Evolutionary conservation across 2,329 filamentous ascomycete genomes (phyloP).

Genomic region (Stagonosporopsis rhizophila): DNA sequence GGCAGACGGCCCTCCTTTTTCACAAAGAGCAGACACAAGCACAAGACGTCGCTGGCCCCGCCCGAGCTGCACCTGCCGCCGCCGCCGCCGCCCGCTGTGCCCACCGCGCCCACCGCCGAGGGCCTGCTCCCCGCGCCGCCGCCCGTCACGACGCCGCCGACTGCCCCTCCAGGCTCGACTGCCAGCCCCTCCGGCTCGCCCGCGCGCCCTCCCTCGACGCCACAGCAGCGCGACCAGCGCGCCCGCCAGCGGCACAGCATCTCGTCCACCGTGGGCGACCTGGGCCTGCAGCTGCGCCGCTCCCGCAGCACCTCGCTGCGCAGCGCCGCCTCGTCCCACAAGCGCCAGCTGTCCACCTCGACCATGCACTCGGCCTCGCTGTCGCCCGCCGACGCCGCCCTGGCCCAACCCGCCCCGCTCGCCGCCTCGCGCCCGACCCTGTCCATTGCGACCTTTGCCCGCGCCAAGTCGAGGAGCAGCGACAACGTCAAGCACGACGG

Average conservation of each 20-base stretch:
- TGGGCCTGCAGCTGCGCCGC: conserved; percentile 49
- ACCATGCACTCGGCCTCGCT: conserved; percentile 44
- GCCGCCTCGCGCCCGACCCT: conserved; percentile 44
- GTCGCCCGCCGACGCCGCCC: conserved; percentile 43
- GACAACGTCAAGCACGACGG: conserved; percentile 41
- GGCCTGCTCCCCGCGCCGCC: no score
- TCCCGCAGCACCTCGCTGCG: conserved; percentile 52
- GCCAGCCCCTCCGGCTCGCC: no score
- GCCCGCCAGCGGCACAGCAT: conserved; percentile 43
- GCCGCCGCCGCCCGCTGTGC: no score
- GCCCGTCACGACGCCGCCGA: conserved; percentile 16
- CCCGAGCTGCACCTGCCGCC: no score
- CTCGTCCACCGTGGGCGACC: conserved; percentile 46
- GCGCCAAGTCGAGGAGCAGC: conserved; percentile 45
- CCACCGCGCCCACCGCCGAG: no score
- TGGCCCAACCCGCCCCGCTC: conserved; percentile 23
- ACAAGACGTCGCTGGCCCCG: conserved; percentile 5
- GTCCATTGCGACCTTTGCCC: conserved; percentile 48
- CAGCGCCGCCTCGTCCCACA: conserved; percentile 43
- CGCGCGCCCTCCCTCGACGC: no score
- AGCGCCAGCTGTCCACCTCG: conserved; percentile 43
- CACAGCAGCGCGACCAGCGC: conserved; percentile 36
- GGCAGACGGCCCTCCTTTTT: conserved; percentile 44
- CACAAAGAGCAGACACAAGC: conserved; percentile 22
- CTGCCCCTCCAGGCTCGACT: no score